These are phyloP conservation scores for Fusarium liriodendri DNA, from an alignment of 2,329 filamentous ascomycete genomes.

Conservation along the genomic window DNA sequence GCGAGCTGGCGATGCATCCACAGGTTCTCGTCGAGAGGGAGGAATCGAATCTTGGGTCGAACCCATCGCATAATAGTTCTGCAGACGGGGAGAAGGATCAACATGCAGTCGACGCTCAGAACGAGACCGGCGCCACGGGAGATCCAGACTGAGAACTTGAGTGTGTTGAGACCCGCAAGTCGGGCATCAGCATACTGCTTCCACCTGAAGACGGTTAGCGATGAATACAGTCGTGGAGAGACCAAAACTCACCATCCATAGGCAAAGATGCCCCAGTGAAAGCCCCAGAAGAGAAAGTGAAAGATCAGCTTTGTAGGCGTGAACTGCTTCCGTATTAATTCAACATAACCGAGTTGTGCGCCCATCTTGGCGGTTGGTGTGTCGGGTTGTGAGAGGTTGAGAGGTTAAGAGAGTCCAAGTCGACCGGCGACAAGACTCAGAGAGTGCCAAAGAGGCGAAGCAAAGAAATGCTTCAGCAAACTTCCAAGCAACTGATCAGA, in stretches of 20 bases:
- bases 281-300: conserved; percentile 82
- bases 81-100: conserved; percentile 96
- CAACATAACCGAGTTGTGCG: conserved; percentile 55
- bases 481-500: not conserved
- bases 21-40: conserved; percentile 95
- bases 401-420: conserved; percentile 16
- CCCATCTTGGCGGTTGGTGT: conserved; percentile 47
- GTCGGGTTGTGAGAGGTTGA: conserved; percentile 6
- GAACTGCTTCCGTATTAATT: conserved; percentile 72
- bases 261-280: conserved; percentile 83
- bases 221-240: not conserved
- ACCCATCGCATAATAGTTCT: conserved; percentile 87
- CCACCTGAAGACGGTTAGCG: conserved; percentile 65
- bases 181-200: conserved; percentile 77
- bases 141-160: conserved; percentile 93
- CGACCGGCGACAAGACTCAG: conserved; percentile 37
- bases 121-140: conserved; percentile 93
- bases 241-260: conserved; percentile 78
- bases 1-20: conserved; percentile 98
- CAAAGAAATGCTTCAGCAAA: not conserved
- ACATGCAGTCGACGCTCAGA: conserved; percentile 83
- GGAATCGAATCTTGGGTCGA: conserved; percentile 85
- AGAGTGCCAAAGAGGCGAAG: conserved; percentile 6
- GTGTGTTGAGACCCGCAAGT: conserved; percentile 81
- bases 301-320: conserved; percentile 79